Evolutionary conservation across 148 eudicot species (phyloP), one percentile per base, ranked within the genome.

Genomic region (Nepenthes mirabilis): DNA sequence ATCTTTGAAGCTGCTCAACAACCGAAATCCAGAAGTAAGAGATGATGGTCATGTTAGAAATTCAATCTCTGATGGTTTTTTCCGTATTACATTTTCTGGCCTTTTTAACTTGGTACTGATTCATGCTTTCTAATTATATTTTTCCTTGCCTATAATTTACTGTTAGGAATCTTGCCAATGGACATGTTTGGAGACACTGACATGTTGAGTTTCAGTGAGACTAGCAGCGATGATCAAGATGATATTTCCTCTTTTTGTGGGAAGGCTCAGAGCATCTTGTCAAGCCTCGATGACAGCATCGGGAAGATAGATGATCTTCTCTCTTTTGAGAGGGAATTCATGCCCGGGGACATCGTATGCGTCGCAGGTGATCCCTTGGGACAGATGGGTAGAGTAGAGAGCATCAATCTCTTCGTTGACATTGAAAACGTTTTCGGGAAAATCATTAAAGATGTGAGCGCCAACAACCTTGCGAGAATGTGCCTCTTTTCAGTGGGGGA

Each of bases 251-350:
- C 79, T 14, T 94, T 79, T 67, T 75, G 95, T 57, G 95, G 97
- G 11, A 87, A 86, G 14, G 99, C 99, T 23, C 74, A 72, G 65
- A 80, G 71, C 64, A 84, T 94, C 52, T 71, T 94, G 37, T 86
- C 97, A 37, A 82, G 73, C 69, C 97, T 94, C 1, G 90, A 89
- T 68, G 88, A 89, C 66, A 76, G 88, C 35, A 84, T 94, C 34
- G 87, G 79, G 34, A 94, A 94, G 68, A 90, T 94, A 35, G 99
- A 94, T 40, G 93, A 94, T 78, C 82, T 89, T 48, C 91, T 94
- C 60, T 80, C 80, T 11, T 94, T 89, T 55, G 99, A 94, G 75
- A 84, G 95, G 63, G 76, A 65, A 47, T 89, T 82, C 67, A 48
- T 59, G 11, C 78, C 76, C 63, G 97, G 97, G n/a, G 97, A 86